Percentiles rank a stretch among this genome's conserved stretches.
Conservation (phyloP, 1,284 basidiomycete species). For the Pyrrhoderma lamaoense region DNA sequence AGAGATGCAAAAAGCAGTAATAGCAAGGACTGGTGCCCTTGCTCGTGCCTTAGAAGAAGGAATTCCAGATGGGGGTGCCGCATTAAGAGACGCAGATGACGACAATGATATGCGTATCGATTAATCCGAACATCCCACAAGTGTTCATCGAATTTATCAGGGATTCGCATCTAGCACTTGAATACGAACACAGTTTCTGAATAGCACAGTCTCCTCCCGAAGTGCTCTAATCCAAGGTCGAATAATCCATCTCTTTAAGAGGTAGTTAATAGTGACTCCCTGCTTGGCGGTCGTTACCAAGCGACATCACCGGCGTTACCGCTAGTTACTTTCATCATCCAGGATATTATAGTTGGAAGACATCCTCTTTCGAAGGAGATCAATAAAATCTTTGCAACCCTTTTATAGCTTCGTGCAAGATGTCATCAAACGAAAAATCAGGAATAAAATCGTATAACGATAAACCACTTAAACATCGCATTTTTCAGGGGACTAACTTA, state of each 20-base stretch:
- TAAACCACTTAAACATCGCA: too few relatives aligned
- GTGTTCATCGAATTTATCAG: neutral
- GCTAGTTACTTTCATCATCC: neutral
- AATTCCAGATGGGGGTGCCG: slow-evolving; percentile 1
- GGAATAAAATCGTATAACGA: too few relatives aligned
- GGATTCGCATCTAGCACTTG: neutral
- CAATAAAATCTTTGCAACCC: neutral
- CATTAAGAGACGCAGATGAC: slow-evolving; percentile 12
- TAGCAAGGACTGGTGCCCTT: slow-evolving; percentile 54
- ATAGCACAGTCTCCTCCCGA: neutral
- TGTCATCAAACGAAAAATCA: too few relatives aligned
- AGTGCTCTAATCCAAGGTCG: neutral
- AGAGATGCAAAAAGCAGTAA: slow-evolving; percentile 79
- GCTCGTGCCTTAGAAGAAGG: slow-evolving; percentile 39
- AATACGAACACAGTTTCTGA: neutral
- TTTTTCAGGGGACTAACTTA: too few relatives aligned
- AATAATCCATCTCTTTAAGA: neutral
- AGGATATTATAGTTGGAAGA: too few relatives aligned
- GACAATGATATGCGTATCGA: slow-evolving; percentile 16
- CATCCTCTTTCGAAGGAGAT: too few relatives aligned
- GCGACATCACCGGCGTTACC: slow-evolving; percentile 17
- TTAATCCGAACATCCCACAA: neutral
- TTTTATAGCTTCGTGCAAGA: neutral
- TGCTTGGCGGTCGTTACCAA: slow-evolving; percentile 9
- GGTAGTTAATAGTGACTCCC: neutral